Base-by-base conservation (phyloP, 768 basidiomycete genomes). In the Clathrus columnatus region DNA sequence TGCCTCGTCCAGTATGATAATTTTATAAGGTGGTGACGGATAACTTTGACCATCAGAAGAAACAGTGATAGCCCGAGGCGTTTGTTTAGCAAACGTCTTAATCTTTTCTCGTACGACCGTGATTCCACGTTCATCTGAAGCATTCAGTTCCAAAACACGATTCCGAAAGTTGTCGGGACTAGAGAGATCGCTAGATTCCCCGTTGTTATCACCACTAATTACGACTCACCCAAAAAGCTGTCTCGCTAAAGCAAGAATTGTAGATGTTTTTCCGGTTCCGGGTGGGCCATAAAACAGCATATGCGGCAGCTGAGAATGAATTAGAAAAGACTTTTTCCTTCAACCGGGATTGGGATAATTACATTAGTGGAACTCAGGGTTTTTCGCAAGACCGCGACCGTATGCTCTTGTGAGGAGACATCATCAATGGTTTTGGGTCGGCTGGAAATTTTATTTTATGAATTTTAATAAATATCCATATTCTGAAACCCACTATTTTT, bases 251-350 rank as follows among this genome's bases (percentile, higher is more conserved):
- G 96, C 96, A 21, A 99, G 82, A 61, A 99, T 97, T 1, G 96
- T 97, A 42, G 91, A 95, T 11, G 96, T 99, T 70, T 99, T 99
- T 42, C 96, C 96, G 11, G 95, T 97, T 28, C 96, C 96, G 16
- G 96, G 96, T 27, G 96, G 96, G 1, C 96, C 96, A 62, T 99
- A 99, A 75, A 99, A 99, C 47, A 99, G 75, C 94, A 98, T 97
- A 65, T 99, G 96, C 5, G 96, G 95, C 50, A 99, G 77, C 96
- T 99, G 66, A 8, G 32, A n/a, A 48, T 11, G 47, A 59, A 20
- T 20, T 56, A 66, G 36, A 69, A 21, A 2, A 14, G 36, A 46
- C 2, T 46, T 32, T 30, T 32, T 16, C 5, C 1, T 10, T 7
- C 30, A 28, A 16, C 24, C n/a, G n/a, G 10, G n/a, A 4, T 14